Evolutionary conservation across 1,284 basidiomycete genomes (phyloP), one percentile per base, ranked within the genome.

Genomic region (Psilocybe mexicana): DNA sequence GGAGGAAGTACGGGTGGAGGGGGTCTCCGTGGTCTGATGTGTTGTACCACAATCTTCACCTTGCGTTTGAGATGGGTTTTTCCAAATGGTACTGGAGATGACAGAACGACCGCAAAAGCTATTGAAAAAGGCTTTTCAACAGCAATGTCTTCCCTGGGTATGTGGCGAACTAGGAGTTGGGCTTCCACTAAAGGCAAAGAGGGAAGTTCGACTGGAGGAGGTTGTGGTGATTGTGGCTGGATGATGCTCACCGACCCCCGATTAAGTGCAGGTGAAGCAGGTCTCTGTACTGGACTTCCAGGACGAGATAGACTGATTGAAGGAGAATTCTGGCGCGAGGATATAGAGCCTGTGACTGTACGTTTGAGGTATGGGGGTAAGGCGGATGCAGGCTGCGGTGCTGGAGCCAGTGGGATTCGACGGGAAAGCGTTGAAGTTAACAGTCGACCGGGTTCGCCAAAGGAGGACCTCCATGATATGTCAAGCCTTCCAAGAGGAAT

Each of bases 371-470:
- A 82, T 5, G 83, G 77, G 0, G 90, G 90, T 26, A 92, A 73
- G 3, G 90, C 89, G 25, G 88, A 87, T 1, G 77, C 81, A 50
- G 80, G 79, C 50, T 82, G 80, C 18, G 70, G 62, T 28, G 68
- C 67, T 26, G 75, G 72, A 4, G 79, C 73, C 33, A 85, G 72
- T 1, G 86, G 86, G 64, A 92, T 87, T 43, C 84, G 79, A 46
- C 90, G 84, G 12, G 89, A 89, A 8, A 93, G 74, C 79, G 88
- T 88, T 74, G 92, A 93, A 4, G 93, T 96, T 46, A 94, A 73
- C 18, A 96, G 76, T 46, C 90, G 80, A 0, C 93, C 93, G 18
- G 87, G 90, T 72, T 94, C 90, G 7, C 91, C 90, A 63, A 86
- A 90, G 12, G 84, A 83, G 12, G 90, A 90, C 45, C 86, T 78